Base-by-base conservation (phyloP, 345 rosid genomes). In the Murraya koenigii region DNA sequence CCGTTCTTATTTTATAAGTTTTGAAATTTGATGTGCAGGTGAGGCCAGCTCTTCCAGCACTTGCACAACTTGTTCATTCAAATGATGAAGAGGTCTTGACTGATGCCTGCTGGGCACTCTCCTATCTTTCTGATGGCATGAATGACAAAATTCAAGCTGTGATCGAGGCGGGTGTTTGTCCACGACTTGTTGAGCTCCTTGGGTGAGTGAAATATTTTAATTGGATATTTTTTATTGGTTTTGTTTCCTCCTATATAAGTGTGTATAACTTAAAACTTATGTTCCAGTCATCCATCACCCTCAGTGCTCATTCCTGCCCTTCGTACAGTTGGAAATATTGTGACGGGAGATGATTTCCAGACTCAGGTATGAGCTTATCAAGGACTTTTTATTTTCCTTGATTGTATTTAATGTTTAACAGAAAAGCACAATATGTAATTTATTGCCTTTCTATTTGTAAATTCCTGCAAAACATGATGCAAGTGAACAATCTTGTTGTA, bases 21-120 rank as follows among this genome's bases (percentile, higher is more conserved):
- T 1, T 61, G 52, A 38, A 76, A 77, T 77, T 38, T 81, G 47
- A 55, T 80, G 75, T 74, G 69, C 84, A 94, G 98, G 96, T 92
- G 70, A 85, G 84, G 76, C 96, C 97, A n/a, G 97, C 97, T 22
- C 93, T 96, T 75, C 98, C 99, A 25, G 91, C 97, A 10, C 95
- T 94, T 69, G 92, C 86, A 36, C 97, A 84, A 15, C 90, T 96
- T 72, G 84, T 96, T 72, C 93, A 94, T 84, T 94, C 97, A 3
- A 91, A 83, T 75, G 99, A 96, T 77, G 99, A 96, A 78, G 99
- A 96, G 88, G 99, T 96, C 74, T 84, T 96, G 80, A 94, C 97
- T 3, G 99, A 94, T 84, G 95, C 98, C 39, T 96, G 99, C 76
- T 96, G 99, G 99, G 98, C 98, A 11, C 93, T 96, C 44, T 96